Conservation (phyloP, 495 filamentous ascomycete species). For the Lineolata rhizophorae region DNA sequence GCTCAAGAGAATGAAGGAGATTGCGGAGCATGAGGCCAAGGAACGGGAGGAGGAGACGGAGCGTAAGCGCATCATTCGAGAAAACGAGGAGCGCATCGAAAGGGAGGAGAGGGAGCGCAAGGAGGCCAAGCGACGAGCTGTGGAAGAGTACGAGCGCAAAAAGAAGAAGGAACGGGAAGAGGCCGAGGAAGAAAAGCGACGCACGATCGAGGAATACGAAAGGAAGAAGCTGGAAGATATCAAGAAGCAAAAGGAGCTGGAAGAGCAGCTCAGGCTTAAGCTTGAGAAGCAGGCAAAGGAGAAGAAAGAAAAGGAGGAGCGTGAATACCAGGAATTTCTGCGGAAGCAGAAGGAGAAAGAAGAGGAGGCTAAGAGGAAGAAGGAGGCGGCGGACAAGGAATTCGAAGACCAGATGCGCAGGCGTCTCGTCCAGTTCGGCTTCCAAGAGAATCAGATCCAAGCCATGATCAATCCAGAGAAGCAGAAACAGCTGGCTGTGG, state of each 20-base stretch:
- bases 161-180: slow-evolving; percentile 5
- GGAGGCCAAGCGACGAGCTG: slow-evolving; percentile 1
- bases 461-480: slow-evolving; percentile 17
- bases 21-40: slow-evolving; percentile 4
- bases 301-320: slow-evolving; percentile 15
- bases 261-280: slow-evolving; percentile 5
- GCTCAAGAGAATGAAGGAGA: slow-evolving; percentile 7
- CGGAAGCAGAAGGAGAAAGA: slow-evolving; percentile 15
- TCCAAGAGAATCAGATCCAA: slow-evolving; percentile 18
- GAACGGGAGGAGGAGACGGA: slow-evolving; percentile 3
- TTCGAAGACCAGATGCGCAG: slow-evolving; percentile 12
- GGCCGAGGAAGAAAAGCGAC: slow-evolving; percentile 8
- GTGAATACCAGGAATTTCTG: slow-evolving; percentile 12
- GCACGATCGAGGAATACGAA: slow-evolving; percentile 2
- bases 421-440: slow-evolving; percentile 15
- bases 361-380: slow-evolving; percentile 16
- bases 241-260: slow-evolving; percentile 8
- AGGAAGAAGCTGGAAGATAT: slow-evolving; percentile 1
- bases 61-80: slow-evolving; percentile 2
- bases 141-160: not conserved
- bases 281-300: slow-evolving; percentile 9
- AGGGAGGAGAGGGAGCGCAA: slow-evolving; percentile 8
- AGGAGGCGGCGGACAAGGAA: slow-evolving; percentile 9
- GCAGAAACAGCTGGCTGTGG: slow-evolving; percentile 7
- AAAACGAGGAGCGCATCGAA: slow-evolving; percentile 5